Evolutionary conservation across 2,329 filamentous ascomycete species (phyloP), one percentile per base, ranked within the genome.

Genomic region (Pezicula carpinea): DNA sequence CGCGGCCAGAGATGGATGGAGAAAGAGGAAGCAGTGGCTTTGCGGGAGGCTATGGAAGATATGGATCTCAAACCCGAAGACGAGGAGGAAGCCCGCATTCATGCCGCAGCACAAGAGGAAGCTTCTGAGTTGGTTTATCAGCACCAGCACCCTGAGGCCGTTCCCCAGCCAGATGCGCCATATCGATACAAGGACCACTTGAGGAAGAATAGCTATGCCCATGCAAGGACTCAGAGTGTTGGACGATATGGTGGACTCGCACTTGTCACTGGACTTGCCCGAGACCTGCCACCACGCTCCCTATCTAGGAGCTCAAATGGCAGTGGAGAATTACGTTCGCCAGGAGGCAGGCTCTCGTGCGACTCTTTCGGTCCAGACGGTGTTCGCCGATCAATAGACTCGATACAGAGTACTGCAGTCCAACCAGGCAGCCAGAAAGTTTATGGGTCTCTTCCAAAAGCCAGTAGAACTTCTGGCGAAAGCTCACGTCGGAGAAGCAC

Each of bases 111-210:
- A 23, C 80, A 88, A 51, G 73, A 89, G 50, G 87, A 92, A 64
- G 87, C 87, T 10, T 83, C 85, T 1, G 85, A 91, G 63, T 73
- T 92, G 39, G 87, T 92, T 36, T 90, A 81, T 77, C 80, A 83
- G 59, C 87, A 92, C 61, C 75, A 85, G 61, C 77, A 89, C 54
- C 78, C 77, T 6, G 65, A 73, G 46, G 69, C 71, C 49, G 64
- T 70, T 1, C 70, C 69, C n/a, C 71, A 76, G 51, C 83, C 85
- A 3, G 76, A 81, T 36, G 78, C 80, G 1, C 79, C 84, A 8
- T 85, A 82, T 57, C 74, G 73, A 15, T 91, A 91, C 65, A 80
- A 75, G 52, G 74, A 80, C 19, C 83, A 89, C 61, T 69, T 88
- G 52, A 76, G 80, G 53, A 85, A 82, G 66, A 77, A 87, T 54